Evolutionary conservation across 805 yeast species (phyloP).

Genomic region (Candida koratica): DNA sequence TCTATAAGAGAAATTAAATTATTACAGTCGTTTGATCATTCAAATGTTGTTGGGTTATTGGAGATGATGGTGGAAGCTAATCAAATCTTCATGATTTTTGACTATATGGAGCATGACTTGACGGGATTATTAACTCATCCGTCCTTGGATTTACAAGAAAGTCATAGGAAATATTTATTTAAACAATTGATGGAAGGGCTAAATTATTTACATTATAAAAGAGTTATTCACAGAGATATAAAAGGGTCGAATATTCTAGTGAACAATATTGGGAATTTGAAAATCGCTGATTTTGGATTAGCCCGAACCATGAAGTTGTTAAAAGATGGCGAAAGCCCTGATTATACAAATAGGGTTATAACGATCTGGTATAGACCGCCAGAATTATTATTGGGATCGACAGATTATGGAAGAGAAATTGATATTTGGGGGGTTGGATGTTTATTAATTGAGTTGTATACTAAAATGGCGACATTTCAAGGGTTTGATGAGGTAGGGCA

Average conservation of each 20-base stretch:
- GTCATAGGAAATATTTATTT: slow-evolving; percentile 64
- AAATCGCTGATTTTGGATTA: slow-evolving; percentile 79
- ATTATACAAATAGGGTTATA: slow-evolving; percentile 91
- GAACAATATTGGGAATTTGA: slow-evolving; percentile 57
- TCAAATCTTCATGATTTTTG: slow-evolving; percentile 84
- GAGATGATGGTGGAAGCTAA: slow-evolving; percentile 86
- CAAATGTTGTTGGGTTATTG: slow-evolving; percentile 70
- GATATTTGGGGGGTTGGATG: slow-evolving; percentile 99
- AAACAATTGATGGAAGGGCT: slow-evolving; percentile 66
- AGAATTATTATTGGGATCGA: slow-evolving; percentile 83
- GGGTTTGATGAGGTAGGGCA: slow-evolving; percentile 89
- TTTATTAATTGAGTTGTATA: slow-evolving; percentile 74
- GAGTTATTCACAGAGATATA: slow-evolving; percentile 75
- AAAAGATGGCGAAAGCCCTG: slow-evolving; percentile 52
- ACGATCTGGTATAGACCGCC: slow-evolving; percentile 98
- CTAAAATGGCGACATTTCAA: slow-evolving; percentile 72
- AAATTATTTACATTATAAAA: slow-evolving; percentile 60
- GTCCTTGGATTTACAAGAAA: slow-evolving; percentile 53
- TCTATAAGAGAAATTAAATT: slow-evolving; percentile 88
- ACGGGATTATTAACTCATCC: slow-evolving; percentile 84
- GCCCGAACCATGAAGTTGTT: slow-evolving; percentile 70
- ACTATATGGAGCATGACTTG: slow-evolving; percentile 89
- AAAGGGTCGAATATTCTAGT: slow-evolving; percentile 76
- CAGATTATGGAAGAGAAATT: slow-evolving; percentile 84
- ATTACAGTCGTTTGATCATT: slow-evolving; percentile 77